These are phyloP conservation scores for Alternaria longipes DNA, from an alignment of 2,329 filamentous ascomycete genomes.

Conservation along the genomic window DNA sequence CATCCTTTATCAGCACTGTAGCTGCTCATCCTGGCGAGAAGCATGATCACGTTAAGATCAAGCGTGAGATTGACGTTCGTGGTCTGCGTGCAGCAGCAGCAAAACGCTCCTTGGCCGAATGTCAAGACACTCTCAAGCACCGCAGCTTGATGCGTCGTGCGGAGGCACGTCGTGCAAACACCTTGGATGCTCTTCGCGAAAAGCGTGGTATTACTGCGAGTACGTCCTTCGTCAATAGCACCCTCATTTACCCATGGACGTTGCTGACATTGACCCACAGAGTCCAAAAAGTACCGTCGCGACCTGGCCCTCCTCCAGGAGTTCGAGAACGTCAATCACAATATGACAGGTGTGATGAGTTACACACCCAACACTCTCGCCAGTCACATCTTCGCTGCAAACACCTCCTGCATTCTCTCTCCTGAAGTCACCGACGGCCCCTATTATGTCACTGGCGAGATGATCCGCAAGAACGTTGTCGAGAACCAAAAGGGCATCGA, in stretches of 20 bases:
- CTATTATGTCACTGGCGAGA: neutral
- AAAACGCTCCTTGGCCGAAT: slow-evolving; percentile 22
- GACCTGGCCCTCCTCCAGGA: slow-evolving; percentile 43
- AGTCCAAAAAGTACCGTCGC: slow-evolving; percentile 35
- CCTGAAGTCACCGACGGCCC: slow-evolving; percentile 32
- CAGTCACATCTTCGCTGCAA: slow-evolving; percentile 30
- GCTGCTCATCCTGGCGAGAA: slow-evolving; percentile 48
- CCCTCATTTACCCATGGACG: accelerated
- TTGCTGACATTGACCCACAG: neutral
- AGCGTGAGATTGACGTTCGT: slow-evolving; percentile 42
- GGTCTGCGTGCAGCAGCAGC: slow-evolving; percentile 18
- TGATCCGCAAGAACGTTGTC: neutral
- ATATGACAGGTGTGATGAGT: slow-evolving; percentile 28
- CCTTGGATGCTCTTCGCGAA: slow-evolving; percentile 29
- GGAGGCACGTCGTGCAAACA: slow-evolving; percentile 30
- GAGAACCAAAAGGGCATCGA: neutral
- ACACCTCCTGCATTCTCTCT: slow-evolving; percentile 37
- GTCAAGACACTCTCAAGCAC: slow-evolving; percentile 31
- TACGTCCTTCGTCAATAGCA: neutral
- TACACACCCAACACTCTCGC: slow-evolving; percentile 21
- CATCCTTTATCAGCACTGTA: slow-evolving; percentile 27
- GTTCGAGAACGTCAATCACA: slow-evolving; percentile 43
- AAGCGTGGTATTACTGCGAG: slow-evolving; percentile 38
- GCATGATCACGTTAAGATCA: slow-evolving; percentile 41
- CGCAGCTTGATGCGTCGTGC: slow-evolving; percentile 30